Conservation (phyloP, 139 green algal genomes). For the Closterium sp. region DNA sequence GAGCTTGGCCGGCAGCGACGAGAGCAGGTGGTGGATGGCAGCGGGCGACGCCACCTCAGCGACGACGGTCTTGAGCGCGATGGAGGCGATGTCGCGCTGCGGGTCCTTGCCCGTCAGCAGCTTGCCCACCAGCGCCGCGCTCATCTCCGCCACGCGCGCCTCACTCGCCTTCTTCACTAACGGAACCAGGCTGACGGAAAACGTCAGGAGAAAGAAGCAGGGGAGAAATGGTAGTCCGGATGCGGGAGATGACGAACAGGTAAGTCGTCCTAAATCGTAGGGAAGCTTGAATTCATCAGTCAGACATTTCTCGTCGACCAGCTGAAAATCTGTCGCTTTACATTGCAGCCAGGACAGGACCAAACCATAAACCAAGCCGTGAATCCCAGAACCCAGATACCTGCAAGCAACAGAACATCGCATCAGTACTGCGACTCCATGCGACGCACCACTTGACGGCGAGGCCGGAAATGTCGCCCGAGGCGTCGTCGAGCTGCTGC, state of each 20-base stretch:
- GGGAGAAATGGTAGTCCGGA: not conserved
- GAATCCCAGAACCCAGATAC: too few relatives aligned
- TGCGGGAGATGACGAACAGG: not conserved
- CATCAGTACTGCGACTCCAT: not conserved
- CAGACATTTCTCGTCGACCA: not conserved
- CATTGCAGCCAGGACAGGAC: not conserved
- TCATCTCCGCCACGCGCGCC: conserved; percentile 63
- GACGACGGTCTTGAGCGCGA: conserved; percentile 82
- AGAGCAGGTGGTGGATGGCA: conserved; percentile 6
- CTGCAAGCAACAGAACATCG: not conserved
- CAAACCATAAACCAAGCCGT: not conserved
- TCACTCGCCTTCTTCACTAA: conserved; percentile 77
- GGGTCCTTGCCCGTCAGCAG: conserved; percentile 63
- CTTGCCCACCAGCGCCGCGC: conserved; percentile 68
- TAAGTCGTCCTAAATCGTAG: not conserved
- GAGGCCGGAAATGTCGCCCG: conserved; percentile 81
- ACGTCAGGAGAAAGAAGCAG: not conserved
- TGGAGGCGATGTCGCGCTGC: conserved; percentile 72
- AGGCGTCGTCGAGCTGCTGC: conserved; percentile 81
- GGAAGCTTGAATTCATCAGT: not conserved
- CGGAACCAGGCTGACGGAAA: conserved; percentile 61
- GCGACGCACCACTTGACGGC: conserved; percentile 74
- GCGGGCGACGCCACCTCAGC: conserved; percentile 35
- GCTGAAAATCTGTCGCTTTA: not conserved
- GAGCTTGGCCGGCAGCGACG: conserved; percentile 36